phyloP scores from a whole-genome alignment of 202 grass and related monocot species.

The Saccharum hybrid region DNA sequence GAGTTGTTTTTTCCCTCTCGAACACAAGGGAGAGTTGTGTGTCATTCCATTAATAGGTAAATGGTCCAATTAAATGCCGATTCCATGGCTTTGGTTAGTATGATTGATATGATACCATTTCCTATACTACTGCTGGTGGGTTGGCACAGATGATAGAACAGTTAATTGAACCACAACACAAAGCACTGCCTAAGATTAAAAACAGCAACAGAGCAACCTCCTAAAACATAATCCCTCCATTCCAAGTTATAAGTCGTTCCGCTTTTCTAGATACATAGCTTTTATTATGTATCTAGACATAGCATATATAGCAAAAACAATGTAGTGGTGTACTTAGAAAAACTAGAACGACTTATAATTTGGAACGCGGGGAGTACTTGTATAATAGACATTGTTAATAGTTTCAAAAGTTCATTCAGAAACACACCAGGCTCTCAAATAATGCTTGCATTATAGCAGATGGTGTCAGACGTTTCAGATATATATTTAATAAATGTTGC shows the following conservation, averaged over 20 bases:
- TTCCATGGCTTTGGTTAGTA: neutral
- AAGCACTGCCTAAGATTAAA: neutral
- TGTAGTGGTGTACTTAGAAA: neutral
- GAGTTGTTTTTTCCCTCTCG: neutral
- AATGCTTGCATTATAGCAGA: no score
- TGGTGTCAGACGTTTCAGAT: neutral
- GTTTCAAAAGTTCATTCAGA: neutral
- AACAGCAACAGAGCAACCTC: neutral
- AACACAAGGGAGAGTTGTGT: neutral
- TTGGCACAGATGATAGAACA: conserved; percentile 14
- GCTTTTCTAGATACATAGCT: neutral
- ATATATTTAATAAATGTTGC: neutral
- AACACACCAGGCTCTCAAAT: no score
- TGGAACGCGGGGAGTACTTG: neutral
- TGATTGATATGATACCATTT: conserved; percentile 8
- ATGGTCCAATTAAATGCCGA: neutral
- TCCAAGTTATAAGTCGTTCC: neutral
- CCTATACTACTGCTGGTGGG: neutral
- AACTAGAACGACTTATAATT: neutral
- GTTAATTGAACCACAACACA: neutral
- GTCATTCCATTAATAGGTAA: neutral
- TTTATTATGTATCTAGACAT: no score
- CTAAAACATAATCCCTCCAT: neutral
- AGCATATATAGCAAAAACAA: neutral
- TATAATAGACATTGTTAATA: neutral